phyloP scores from a whole-genome alignment of 106 monocot genomes.

The Dioscorea alata region DNA sequence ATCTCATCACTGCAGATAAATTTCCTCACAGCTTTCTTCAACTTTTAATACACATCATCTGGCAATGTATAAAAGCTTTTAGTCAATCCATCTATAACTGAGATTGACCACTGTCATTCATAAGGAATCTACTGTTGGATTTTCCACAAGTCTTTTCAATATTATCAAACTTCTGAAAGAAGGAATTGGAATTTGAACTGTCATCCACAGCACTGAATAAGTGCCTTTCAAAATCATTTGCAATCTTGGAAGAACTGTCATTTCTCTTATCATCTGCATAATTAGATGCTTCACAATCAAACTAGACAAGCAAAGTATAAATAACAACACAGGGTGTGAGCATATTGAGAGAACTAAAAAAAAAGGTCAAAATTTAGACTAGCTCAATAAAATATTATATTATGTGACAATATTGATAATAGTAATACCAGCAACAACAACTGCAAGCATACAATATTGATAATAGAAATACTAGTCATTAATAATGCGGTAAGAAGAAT shows the following conservation, averaged over 20 bases:
- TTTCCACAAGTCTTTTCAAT: conserved; percentile 23
- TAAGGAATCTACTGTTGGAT: conserved; percentile 2
- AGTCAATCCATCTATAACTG: conserved; percentile 9
- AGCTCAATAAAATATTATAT: no score
- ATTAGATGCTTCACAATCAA: neutral
- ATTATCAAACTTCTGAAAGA: conserved; percentile 43
- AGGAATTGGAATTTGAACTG: conserved; percentile 10
- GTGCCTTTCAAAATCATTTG: conserved; percentile 35
- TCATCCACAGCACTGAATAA: conserved; percentile 21
- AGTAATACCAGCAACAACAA: no score
- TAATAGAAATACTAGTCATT: no score
- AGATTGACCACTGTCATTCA: conserved; percentile 8
- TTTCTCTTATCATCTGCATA: neutral
- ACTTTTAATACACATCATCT: conserved; percentile 37
- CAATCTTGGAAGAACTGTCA: conserved; percentile 18
- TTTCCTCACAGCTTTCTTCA: conserved; percentile 21
- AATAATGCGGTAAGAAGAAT: no score
- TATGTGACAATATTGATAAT: no score
- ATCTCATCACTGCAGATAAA: conserved; percentile 29
- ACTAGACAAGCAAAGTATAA: neutral
- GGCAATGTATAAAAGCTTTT: conserved; percentile 37
- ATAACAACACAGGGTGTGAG: no score
- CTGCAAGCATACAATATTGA: no score
- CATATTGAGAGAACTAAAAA: no score
- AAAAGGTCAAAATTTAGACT: no score